phyloP scores from a whole-genome alignment of 2,329 filamentous ascomycete genomes.

The Colletotrichum tabaci region DNA sequence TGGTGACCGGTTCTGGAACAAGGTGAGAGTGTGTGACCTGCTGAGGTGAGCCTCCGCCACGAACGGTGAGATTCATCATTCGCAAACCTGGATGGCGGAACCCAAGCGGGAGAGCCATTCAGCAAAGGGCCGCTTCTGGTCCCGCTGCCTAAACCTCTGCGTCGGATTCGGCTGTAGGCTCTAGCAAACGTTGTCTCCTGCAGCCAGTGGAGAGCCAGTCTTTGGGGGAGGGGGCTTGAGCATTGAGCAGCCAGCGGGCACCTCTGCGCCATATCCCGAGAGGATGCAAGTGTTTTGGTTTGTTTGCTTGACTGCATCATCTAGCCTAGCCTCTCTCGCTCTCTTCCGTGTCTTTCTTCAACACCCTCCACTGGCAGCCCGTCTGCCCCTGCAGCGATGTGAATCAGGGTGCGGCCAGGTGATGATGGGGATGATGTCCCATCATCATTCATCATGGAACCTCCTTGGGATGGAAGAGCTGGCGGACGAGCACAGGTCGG shows the following conservation, averaged over 20 bases:
- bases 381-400: not conserved
- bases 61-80: constrained; percentile 10
- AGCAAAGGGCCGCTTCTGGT: constrained; percentile 23
- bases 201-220: not conserved
- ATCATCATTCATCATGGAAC: not conserved
- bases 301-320: constrained; percentile 1
- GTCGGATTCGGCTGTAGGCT: constrained; percentile 12
- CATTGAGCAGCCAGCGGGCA: not conserved
- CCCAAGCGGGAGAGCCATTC: constrained; percentile 22
- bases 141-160: constrained; percentile 27
- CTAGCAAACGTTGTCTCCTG: not conserved
- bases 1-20: constrained; percentile 2
- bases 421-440: not conserved
- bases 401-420: constrained; percentile 8
- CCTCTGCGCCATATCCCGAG: constrained; percentile 10
- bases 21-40: constrained; percentile 1
- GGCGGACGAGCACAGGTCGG: not conserved
- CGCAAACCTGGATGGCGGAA: constrained; percentile 9
- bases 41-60: constrained; percentile 34
- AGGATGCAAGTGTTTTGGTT: not conserved
- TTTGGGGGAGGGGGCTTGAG: not conserved
- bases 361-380: not conserved
- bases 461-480: not conserved
- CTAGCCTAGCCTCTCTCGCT: constrained; percentile 15
- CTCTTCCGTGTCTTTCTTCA: not conserved